Evolutionary conservation across 2,329 filamentous ascomycete species (phyloP).

Genomic region (Sarocladiaceae sp.): DNA sequence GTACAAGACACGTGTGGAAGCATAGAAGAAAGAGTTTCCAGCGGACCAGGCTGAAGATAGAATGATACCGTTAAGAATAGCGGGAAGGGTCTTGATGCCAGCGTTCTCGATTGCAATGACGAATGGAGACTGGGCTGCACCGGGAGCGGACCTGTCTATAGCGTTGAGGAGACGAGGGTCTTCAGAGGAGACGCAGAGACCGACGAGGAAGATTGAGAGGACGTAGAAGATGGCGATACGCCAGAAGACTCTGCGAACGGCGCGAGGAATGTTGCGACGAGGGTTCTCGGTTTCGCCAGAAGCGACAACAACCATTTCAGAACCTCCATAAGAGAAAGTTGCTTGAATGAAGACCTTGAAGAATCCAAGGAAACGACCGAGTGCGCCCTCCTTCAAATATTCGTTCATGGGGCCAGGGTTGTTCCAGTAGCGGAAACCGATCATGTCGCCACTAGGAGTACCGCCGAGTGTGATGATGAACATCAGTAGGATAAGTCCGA

Average conservation of each 20-base stretch:
- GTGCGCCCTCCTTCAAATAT: constrained; percentile 31
- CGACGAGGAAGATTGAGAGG: constrained; percentile 32
- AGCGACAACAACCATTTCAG: constrained; percentile 32
- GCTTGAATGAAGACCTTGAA: constrained; percentile 42
- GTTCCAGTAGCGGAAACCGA: constrained; percentile 42
- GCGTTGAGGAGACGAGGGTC: constrained; percentile 41
- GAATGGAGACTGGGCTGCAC: constrained; percentile 46
- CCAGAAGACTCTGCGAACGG: constrained; percentile 28
- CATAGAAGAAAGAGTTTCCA: constrained; percentile 53
- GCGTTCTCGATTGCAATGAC: constrained; percentile 50
- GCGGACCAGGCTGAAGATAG: constrained; percentile 56
- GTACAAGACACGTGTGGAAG: constrained; percentile 44
- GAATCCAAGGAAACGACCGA: constrained; percentile 38
- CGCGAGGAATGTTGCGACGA: constrained; percentile 29
- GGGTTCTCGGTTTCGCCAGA: constrained; percentile 32
- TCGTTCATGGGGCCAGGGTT: constrained; percentile 38
- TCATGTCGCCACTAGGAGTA: constrained; percentile 34
- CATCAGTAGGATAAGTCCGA: constrained; percentile 46
- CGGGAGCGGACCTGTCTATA: constrained; percentile 27
- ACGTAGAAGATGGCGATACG: constrained; percentile 31
- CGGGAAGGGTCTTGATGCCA: constrained; percentile 39
- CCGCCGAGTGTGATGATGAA: constrained; percentile 46
- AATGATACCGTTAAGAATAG: constrained; percentile 55
- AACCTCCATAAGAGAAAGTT: constrained; percentile 43
- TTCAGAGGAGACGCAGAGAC: constrained; percentile 31